Evolutionary conservation across 2,329 filamentous ascomycete genomes (phyloP), one percentile per base, ranked within the genome.

Genomic region (Colletotrichum trifolii): DNA sequence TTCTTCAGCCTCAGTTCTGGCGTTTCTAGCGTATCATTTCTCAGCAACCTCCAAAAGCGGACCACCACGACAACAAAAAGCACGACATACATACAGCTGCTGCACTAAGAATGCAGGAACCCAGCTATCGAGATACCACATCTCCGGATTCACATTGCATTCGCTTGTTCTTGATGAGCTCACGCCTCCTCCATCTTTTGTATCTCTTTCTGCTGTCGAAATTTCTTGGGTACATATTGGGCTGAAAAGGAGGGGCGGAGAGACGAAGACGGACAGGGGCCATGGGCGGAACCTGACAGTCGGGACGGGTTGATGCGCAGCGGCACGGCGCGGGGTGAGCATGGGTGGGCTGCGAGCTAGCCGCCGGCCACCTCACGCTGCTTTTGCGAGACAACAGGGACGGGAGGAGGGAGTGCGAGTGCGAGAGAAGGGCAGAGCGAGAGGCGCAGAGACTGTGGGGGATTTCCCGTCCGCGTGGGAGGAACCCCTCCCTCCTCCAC

Each of bases 331-430:
- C 64, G 64, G 54, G 49, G 60, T 54, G 64, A 15, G 9, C 60
- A 54, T 60, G 58, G 58, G 58, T 39, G 45, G 35, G 74, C 73
- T 75, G 76, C 73, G 25, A 12, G 36, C 50, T 39, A 33, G 40
- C 57, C 53, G 53, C 42, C 52, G 40, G 73, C 71, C 68, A 75
- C 76, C 71, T 75, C 74, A 77, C 75, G 77, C 77, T 78, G 77
- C 78, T 80, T 81, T 79, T 68, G 74, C 65, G 50, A 40, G 10
- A 15, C 39, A 45, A 53, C 46, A 45, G 15, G 9, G 43, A n/a
- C 25, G 25, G 25, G 15, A 33, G 43, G 15, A 46, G 55, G 15
- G 54, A 49, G 69, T 68, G 64, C 71, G 60, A 73, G 73, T 66
- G 25, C 25, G 72, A 73, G 68, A 68, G 68, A 68, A 60, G 68